These are phyloP conservation scores for Eucalyptus globulus DNA, from an alignment of 345 rosid species.

Conservation along the genomic window DNA sequence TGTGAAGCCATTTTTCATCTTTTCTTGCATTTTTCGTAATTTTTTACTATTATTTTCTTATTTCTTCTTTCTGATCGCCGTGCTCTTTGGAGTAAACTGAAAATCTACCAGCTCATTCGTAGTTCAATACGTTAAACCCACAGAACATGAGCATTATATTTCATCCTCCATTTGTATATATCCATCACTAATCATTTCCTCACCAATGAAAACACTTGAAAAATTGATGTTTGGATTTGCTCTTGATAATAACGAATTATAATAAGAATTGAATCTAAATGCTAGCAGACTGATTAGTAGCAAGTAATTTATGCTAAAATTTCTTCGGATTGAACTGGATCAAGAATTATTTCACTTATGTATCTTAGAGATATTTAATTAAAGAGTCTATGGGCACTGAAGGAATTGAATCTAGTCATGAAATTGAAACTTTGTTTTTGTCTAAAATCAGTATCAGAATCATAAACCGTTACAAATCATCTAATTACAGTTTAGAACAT, in stretches of 20 bases:
- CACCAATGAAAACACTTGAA: rapidly evolving
- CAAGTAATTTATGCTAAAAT: neutral
- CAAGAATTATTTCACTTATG: too few species aligned
- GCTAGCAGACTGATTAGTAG: rapidly evolving
- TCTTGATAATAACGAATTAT: neutral
- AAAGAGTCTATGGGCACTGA: rapidly evolving
- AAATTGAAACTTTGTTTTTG: too few species aligned
- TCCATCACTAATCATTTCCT: rapidly evolving
- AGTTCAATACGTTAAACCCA: too few species aligned
- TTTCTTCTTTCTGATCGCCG: too few species aligned
- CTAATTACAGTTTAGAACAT: neutral
- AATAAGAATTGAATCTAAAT: rapidly evolving
- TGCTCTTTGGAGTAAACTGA: too few species aligned
- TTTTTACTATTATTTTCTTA: too few species aligned
- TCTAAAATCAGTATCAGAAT: neutral
- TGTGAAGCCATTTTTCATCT: too few species aligned
- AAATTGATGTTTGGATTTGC: neutral
- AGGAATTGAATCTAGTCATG: neutral
- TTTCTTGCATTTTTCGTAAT: too few species aligned
- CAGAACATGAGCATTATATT: too few species aligned
- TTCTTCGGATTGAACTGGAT: rapidly evolving
- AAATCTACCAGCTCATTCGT: too few species aligned
- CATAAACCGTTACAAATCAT: rapidly evolving
- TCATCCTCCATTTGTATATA: too few species aligned
- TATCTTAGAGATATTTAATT: rapidly evolving